These are phyloP conservation scores for Inga laurina DNA, from an alignment of 306 rosid species.

Conservation along the genomic window DNA sequence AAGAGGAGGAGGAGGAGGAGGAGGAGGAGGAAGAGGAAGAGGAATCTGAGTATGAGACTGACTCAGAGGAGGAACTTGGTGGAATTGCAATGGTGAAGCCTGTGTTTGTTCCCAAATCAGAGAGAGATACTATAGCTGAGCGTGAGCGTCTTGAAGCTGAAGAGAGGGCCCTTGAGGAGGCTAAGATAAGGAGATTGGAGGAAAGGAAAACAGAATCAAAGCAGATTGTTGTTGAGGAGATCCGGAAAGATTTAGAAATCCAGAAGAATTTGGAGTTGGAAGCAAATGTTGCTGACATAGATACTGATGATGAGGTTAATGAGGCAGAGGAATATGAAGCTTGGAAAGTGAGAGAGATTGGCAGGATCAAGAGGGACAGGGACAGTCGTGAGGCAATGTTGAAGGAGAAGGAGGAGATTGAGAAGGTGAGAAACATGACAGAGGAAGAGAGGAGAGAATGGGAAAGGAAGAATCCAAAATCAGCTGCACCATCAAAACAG, in stretches of 20 bases:
- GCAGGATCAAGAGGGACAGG: slow-evolving; percentile 94
- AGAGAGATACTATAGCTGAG: slow-evolving; percentile 92
- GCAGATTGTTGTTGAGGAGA: slow-evolving; percentile 94
- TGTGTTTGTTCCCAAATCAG: slow-evolving; percentile 88
- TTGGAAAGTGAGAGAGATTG: slow-evolving; percentile 93
- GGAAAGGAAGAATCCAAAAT: slow-evolving; percentile 94
- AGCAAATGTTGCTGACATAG: slow-evolving; percentile 88
- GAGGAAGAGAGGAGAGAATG: slow-evolving; percentile 99
- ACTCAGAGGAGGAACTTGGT: slow-evolving; percentile 81
- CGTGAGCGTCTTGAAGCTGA: slow-evolving; percentile 94
- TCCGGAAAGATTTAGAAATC: slow-evolving; percentile 81
- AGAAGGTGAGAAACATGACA: slow-evolving; percentile 90
- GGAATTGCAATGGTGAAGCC: slow-evolving; percentile 96
- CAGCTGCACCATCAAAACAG: slow-evolving; percentile 58
- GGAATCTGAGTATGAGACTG: slow-evolving; percentile 92
- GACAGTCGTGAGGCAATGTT: slow-evolving; percentile 80
- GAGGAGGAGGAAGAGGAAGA: slow-evolving; percentile 77
- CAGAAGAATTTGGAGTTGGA: slow-evolving; percentile 86
- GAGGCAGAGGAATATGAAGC: slow-evolving; percentile 98
- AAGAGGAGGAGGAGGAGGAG: slow-evolving; percentile 73
- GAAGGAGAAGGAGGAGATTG: slow-evolving; percentile 91
- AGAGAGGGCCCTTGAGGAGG: slow-evolving; percentile 77
- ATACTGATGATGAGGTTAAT: slow-evolving; percentile 91
- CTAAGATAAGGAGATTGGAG: slow-evolving; percentile 72
- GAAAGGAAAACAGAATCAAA: slow-evolving; percentile 85